Conservation (phyloP, 1,284 basidiomycete genomes). For the Boletellus deceptivus region DNA sequence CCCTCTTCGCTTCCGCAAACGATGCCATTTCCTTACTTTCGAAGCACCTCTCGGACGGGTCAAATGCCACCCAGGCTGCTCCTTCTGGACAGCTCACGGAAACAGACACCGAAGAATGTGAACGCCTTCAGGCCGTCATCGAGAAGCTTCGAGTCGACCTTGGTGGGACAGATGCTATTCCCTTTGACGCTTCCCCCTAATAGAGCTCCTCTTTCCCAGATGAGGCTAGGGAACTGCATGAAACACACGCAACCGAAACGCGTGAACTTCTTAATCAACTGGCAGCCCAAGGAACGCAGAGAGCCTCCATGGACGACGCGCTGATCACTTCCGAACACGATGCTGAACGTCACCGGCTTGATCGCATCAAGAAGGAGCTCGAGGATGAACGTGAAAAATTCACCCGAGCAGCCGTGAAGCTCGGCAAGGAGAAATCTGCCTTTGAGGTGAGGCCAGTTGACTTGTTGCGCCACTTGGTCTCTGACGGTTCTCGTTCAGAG, state of each 20-base stretch:
- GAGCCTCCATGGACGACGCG: conserved; percentile 43
- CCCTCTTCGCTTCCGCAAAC: conserved; percentile 47
- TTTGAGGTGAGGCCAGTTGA: conserved; percentile 54
- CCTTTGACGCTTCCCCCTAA: conserved; percentile 1
- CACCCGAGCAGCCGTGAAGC: conserved; percentile 57
- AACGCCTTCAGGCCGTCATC: conserved; percentile 48
- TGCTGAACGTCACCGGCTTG: conserved; percentile 51
- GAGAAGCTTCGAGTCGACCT: conserved; percentile 53
- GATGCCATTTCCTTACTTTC: conserved; percentile 33
- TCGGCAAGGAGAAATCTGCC: conserved; percentile 63
- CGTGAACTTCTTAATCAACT: conserved; percentile 54
- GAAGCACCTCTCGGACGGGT: conserved; percentile 16
- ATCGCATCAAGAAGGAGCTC: conserved; percentile 52
- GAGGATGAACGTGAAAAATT: conserved; percentile 68
- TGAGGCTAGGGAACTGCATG: conserved; percentile 47
- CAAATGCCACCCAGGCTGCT: conserved; percentile 11
- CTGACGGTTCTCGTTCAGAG: conserved; percentile 39
- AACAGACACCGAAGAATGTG: conserved; percentile 37
- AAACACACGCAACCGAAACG: conserved; percentile 42
- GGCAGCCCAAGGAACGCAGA: conserved; percentile 39
- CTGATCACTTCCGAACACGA: conserved; percentile 52
- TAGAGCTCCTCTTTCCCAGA: conserved; percentile 35
- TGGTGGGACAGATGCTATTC: conserved; percentile 39
- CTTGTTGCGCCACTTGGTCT: conserved; percentile 1
- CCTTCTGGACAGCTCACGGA: conserved; percentile 5